These are phyloP conservation scores for Raddia distichophylla DNA, from an alignment of 176 grass and related monocot genomes.

Conservation along the genomic window DNA sequence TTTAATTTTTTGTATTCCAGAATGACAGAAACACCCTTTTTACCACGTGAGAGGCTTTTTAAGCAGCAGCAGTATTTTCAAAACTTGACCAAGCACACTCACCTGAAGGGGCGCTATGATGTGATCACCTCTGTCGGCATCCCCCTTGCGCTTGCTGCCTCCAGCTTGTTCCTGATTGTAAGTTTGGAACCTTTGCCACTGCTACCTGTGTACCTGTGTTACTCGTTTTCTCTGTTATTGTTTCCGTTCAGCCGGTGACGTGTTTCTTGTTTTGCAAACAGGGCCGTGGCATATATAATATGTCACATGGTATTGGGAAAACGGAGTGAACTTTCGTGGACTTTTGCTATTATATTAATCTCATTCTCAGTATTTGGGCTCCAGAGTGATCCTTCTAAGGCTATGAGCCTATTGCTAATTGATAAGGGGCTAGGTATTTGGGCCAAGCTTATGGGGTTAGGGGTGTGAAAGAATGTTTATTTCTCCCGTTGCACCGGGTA, in stretches of 20 bases:
- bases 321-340: conserved; percentile 37
- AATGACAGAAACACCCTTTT: conserved; percentile 64
- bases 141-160: conserved; percentile 56
- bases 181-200: background rate
- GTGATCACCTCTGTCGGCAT: conserved; percentile 62
- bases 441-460: too few species aligned
- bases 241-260: background rate
- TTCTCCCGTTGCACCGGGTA: too few species aligned
- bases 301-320: conserved; percentile 61
- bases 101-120: conserved; percentile 64
- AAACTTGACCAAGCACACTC: conserved; percentile 59
- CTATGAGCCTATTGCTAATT: too few species aligned
- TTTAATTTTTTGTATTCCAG: conserved; percentile 36
- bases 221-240: background rate
- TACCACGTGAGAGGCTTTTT: conserved; percentile 53
- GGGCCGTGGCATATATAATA: conserved; percentile 63
- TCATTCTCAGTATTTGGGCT: background rate
- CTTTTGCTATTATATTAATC: background rate
- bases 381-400: conserved; percentile 3
- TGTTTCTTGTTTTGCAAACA: conserved; percentile 30
- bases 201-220: background rate
- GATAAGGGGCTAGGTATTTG: too few species aligned
- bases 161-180: conserved; percentile 56
- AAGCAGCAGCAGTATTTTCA: conserved; percentile 62
- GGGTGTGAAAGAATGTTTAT: too few species aligned